Conservation (phyloP, 768 basidiomycete genomes). For the Ramaria rubella region DNA sequence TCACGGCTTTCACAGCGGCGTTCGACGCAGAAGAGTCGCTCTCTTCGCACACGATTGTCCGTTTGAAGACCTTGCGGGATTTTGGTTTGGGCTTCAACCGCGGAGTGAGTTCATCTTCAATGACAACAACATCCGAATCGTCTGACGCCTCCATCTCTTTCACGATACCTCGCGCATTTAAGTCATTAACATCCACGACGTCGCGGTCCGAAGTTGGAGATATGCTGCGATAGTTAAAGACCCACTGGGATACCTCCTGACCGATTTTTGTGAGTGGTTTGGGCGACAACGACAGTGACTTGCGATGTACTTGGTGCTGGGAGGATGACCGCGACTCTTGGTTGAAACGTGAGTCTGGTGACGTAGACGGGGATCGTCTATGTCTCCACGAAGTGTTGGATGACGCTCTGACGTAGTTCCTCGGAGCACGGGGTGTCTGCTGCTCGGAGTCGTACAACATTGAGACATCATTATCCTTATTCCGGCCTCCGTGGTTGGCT, state of each 20-base stretch:
- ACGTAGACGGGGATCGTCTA: background rate
- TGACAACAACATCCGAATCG: background rate
- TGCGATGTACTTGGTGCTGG: background rate
- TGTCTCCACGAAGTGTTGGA: background rate
- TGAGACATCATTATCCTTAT: background rate
- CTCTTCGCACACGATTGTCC: background rate
- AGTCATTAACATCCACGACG: background rate
- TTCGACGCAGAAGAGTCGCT: conserved; percentile 3
- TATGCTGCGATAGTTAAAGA: background rate
- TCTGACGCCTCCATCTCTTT: background rate
- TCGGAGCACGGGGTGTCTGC: background rate
- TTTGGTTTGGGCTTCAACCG: background rate
- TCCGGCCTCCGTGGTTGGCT: too few relatives aligned
- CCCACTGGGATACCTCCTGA: background rate
- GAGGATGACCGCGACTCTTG: background rate
- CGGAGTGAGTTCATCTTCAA: background rate
- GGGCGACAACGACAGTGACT: background rate
- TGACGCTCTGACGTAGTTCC: background rate
- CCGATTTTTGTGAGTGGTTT: background rate
- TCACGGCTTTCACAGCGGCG: background rate
- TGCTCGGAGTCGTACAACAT: background rate
- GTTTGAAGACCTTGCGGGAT: background rate
- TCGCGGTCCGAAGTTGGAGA: background rate
- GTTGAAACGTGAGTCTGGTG: background rate
- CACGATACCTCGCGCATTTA: background rate